phyloP scores from a whole-genome alignment of 108 stramenopile species.

The Fragilaria crotonensis region DNA sequence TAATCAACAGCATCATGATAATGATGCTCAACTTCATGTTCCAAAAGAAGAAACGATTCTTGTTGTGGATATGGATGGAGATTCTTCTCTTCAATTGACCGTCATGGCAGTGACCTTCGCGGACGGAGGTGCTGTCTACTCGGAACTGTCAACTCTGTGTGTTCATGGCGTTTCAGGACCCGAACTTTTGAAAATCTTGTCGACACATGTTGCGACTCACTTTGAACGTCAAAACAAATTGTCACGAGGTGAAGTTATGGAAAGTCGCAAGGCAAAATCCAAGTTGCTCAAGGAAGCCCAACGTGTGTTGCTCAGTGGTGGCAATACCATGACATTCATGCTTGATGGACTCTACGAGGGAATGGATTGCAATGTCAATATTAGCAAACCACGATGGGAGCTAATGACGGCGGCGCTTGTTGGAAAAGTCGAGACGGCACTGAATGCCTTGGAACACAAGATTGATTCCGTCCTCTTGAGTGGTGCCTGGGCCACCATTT shows the following conservation, averaged over 20 bases:
- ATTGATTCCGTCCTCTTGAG: slow-evolving; percentile 48
- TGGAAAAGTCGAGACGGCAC: slow-evolving; percentile 39
- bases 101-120: no score
- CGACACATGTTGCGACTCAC: slow-evolving; percentile 55
- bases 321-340: slow-evolving; percentile 40
- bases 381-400: slow-evolving; percentile 63
- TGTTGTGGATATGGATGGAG: slow-evolving; percentile 67
- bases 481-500: slow-evolving; percentile 48
- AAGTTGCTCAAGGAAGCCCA: slow-evolving; percentile 62
- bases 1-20: background rate
- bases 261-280: slow-evolving; percentile 52
- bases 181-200: slow-evolving; percentile 21
- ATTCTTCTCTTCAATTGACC: slow-evolving; percentile 54
- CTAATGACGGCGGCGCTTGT: slow-evolving; percentile 48
- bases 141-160: background rate
- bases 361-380: slow-evolving; percentile 63
- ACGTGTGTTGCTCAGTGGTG: slow-evolving; percentile 44
- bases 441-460: background rate
- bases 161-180: slow-evolving; percentile 1
- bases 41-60: slow-evolving; percentile 16
- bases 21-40: background rate
- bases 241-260: slow-evolving; percentile 41
- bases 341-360: slow-evolving; percentile 71
- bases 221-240: slow-evolving; percentile 64
- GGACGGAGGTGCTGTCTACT: background rate